Conservation (phyloP, 2,329 filamentous ascomycete species). For the Alternaria ventricosa region DNA sequence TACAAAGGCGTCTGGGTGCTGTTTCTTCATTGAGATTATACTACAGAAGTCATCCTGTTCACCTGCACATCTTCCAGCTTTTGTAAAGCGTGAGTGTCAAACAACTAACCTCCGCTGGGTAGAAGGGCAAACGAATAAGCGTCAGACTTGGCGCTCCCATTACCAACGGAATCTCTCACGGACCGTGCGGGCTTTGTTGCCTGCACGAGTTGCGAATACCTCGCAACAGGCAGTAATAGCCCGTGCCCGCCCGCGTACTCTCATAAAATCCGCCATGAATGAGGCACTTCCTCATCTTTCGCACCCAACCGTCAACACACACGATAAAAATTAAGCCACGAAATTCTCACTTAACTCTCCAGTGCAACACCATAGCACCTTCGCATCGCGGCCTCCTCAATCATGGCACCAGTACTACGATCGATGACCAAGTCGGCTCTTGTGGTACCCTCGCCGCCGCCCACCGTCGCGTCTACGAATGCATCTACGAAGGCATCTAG, state of each 20-base stretch:
- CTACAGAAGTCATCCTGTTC: neutral
- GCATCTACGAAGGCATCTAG: too few relatives aligned
- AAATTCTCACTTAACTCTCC: neutral
- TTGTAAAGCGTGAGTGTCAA: neutral
- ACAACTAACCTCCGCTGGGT: neutral
- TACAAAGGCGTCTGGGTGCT: neutral
- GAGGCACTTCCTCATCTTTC: neutral
- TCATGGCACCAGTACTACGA: neutral
- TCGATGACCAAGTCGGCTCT: neutral
- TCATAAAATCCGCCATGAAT: neutral
- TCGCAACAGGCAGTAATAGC: neutral
- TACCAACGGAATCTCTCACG: neutral
- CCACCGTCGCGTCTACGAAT: neutral
- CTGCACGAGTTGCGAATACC: too few relatives aligned
- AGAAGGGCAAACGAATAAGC: neutral
- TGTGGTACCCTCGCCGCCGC: neutral
- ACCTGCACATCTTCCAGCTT: neutral
- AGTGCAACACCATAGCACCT: neutral
- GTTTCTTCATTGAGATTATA: neutral
- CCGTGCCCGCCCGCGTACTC: neutral
- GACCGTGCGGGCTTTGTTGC: neutral
- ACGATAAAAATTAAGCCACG: too few relatives aligned
- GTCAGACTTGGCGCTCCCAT: neutral
- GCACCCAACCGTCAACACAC: neutral
- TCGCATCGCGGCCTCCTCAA: neutral